Percentiles rank a stretch among this genome's conserved stretches.
Evolutionary conservation across 2,329 filamentous ascomycete species (phyloP).

Genomic region (Fonsecaea monophora): DNA sequence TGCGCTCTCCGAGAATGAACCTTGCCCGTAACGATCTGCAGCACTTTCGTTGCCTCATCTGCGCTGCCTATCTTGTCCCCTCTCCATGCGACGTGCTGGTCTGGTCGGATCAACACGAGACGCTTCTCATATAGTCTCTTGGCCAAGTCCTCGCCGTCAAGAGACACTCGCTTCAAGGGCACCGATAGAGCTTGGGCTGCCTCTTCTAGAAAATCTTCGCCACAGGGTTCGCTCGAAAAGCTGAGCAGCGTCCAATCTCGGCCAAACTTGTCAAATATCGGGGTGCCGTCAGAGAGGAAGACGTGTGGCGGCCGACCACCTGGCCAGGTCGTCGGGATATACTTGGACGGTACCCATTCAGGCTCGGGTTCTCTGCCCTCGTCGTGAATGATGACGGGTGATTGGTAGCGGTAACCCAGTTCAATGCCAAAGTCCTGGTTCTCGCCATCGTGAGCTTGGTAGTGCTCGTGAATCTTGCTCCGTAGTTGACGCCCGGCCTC

Average conservation of each 20-base stretch:
- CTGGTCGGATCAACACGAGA: conserved; percentile 29
- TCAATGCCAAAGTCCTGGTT: conserved; percentile 40
- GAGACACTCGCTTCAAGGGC: conserved; percentile 15
- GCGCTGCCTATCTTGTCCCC: not conserved
- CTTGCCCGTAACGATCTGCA: conserved; percentile 6
- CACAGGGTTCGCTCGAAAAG: conserved; percentile 9
- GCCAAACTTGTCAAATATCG: conserved; percentile 31
- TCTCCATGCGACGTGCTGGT: conserved; percentile 33
- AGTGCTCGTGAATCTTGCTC: conserved; percentile 12
- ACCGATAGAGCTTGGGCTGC: conserved; percentile 8
- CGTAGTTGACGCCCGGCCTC: conserved; percentile 15
- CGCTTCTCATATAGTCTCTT: conserved; percentile 25
- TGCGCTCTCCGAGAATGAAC: not conserved
- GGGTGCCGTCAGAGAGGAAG: conserved; percentile 26
- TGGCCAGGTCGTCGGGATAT: conserved; percentile 27
- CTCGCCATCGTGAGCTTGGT: conserved; percentile 29
- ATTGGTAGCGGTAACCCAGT: conserved; percentile 36
- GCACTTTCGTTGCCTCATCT: conserved; percentile 9
- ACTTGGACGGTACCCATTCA: conserved; percentile 14
- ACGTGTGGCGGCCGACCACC: conserved; percentile 24
- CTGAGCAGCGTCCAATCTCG: conserved; percentile 23
- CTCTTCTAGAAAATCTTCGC: conserved; percentile 8
- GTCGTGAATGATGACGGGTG: conserved; percentile 32
- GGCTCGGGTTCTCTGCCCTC: conserved; percentile 5
- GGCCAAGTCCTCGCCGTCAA: conserved; percentile 19